phyloP scores from a whole-genome alignment of 2,329 filamentous ascomycete species.

The Periconia macrospinosa region DNA sequence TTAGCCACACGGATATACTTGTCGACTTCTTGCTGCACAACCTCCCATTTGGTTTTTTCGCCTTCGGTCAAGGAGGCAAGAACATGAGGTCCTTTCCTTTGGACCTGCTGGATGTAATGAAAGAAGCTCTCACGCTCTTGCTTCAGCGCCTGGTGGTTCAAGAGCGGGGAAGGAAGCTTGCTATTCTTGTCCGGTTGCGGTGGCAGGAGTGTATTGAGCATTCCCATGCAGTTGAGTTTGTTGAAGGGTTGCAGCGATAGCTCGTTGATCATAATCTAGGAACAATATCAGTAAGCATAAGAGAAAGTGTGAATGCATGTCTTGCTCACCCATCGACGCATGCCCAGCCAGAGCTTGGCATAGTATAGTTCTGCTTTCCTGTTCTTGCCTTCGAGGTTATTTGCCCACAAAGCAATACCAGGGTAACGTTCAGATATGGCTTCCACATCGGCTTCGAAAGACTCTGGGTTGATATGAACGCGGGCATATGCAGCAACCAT shows the following conservation, averaged over 20 bases:
- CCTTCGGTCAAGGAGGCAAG: conserved; percentile 57
- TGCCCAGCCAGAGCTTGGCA: conserved; percentile 62
- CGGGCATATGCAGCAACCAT: conserved; percentile 57
- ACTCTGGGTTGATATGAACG: conserved; percentile 55
- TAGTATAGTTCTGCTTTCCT: conserved; percentile 49
- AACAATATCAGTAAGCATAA: conserved; percentile 7
- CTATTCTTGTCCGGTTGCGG: conserved; percentile 49
- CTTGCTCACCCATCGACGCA: conserved; percentile 64
- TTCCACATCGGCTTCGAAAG: conserved; percentile 50
- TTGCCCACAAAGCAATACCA: conserved; percentile 59
- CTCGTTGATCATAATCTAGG: conserved; percentile 65
- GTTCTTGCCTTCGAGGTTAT: conserved; percentile 50
- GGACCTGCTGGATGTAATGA: conserved; percentile 61
- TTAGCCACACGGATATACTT: conserved; percentile 63
- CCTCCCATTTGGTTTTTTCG: conserved; percentile 60
- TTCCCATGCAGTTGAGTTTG: conserved; percentile 67
- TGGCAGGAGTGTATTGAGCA: conserved; percentile 69
- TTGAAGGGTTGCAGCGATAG: conserved; percentile 64
- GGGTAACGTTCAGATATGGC: conserved; percentile 56
- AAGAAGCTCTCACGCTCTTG: conserved; percentile 65
- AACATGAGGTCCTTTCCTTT: conserved; percentile 57
- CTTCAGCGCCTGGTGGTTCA: conserved; percentile 56
- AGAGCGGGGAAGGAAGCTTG: conserved; percentile 51
- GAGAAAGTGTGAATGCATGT: background rate
- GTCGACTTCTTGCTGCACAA: conserved; percentile 52